Evolutionary conservation across 495 filamentous ascomycete genomes (phyloP).

Genomic region (Xylaria intraflava): DNA sequence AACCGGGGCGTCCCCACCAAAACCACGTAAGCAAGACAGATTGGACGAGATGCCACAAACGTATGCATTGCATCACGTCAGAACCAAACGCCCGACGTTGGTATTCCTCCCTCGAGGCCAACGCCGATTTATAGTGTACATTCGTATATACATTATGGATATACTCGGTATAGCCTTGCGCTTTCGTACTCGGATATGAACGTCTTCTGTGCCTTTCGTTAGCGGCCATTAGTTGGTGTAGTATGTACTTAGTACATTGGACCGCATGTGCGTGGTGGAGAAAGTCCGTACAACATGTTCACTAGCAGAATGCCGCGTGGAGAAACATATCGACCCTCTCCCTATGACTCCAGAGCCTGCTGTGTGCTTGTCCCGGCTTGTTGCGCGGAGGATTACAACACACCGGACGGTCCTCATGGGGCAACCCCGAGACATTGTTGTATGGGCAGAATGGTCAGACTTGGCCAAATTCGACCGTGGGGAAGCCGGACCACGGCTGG

Average conservation of each 20-base stretch:
- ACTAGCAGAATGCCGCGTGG: too few species aligned
- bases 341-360: too few species aligned
- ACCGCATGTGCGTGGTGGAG: too few species aligned
- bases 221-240: background rate
- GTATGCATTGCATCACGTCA: background rate
- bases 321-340: too few species aligned
- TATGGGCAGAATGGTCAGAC: background rate
- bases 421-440: conserved; percentile 2
- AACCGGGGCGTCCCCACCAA: conserved; percentile 1
- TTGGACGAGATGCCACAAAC: conserved; percentile 2
- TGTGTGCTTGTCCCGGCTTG: too few species aligned
- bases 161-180: too few species aligned
- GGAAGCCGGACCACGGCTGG: background rate
- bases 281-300: background rate
- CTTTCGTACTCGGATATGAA: conserved; percentile 2
- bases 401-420: conserved; percentile 4
- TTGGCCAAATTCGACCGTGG: background rate
- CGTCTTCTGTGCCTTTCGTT: background rate
- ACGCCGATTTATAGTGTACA: background rate
- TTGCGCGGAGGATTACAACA: background rate
- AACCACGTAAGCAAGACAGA: conserved; percentile 14
- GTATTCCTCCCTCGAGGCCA: background rate
- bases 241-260: background rate
- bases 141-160: too few species aligned
- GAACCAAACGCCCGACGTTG: too few species aligned